Conservation (phyloP, 2,329 filamentous ascomycete genomes). For the Botryotinia globosa region DNA sequence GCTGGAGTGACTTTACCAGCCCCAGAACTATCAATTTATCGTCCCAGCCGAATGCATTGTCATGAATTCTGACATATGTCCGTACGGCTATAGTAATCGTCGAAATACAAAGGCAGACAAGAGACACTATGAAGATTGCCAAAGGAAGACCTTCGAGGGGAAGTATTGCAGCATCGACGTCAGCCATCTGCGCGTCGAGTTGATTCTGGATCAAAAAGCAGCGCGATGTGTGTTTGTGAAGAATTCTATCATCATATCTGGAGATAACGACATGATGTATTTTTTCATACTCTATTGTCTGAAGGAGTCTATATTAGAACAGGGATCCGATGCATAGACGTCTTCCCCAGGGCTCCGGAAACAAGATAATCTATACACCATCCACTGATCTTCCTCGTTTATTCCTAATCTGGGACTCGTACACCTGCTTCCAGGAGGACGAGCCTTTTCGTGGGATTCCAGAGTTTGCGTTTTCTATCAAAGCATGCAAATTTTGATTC, state of each 20-base stretch:
- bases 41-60: slow-evolving; percentile 10
- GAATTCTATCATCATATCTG: no score
- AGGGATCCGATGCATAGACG: neutral
- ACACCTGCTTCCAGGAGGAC: neutral
- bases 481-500: neutral
- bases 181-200: neutral
- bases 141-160: slow-evolving; percentile 6
- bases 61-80: neutral
- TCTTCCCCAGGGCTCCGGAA: neutral
- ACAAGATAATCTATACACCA: neutral
- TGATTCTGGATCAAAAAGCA: neutral
- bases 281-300: neutral
- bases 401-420: neutral
- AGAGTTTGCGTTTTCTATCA: neutral
- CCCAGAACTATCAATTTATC: slow-evolving; percentile 7
- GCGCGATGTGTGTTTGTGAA: neutral
- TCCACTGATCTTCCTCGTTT: neutral
- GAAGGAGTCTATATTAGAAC: neutral
- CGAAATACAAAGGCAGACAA: neutral
- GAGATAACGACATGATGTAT: neutral
- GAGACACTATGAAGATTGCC: slow-evolving; percentile 3
- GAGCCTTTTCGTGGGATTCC: neutral
- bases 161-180: neutral
- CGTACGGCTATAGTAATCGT: neutral
- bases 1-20: neutral